Evolutionary conservation across 1,139 yeast genomes (phyloP), one percentile per base, ranked within the genome.

Genomic region (Lizanozyma gosingica): DNA sequence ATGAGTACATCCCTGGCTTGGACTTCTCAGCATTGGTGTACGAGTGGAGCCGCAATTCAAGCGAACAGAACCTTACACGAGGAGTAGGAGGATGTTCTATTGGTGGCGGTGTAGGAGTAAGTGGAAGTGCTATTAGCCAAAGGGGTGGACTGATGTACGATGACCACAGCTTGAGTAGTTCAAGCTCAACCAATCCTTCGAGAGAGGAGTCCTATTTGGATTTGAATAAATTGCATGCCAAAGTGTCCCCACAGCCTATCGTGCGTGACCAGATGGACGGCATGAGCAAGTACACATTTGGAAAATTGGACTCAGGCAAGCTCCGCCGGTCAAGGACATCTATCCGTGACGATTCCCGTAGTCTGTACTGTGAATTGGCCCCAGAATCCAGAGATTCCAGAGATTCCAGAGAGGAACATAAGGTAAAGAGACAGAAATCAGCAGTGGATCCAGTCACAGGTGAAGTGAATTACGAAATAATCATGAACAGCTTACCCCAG

Each of bases 1-100:
- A 82, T 55, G 90, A 83, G 52, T 82, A 81, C 51, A 72, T 82
- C 14, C 88, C 88, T 0, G 84, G 80, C 18, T 61, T 82, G 35
- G 76, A 74, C 47, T 77, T 76, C 41, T 22, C 29, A 11, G 29
- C 29, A 22, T 22, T 66, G 56, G 51, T 69, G 2, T 60, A 60
- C 46, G 55, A 59, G 40, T 70, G 76, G 76, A 60, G 59, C 42
- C 29, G 49, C 50, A 40, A 36, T 41, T 38, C 47, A 14, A 47
- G 56, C 2, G 59, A 54, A 33, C 48, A 43, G n/a, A 49, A 43
- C 18, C 41, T 52, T 38, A 27, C 39, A 34, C 27, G 34, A 35
- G 22, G 43, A 47, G 22, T n/a, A n/a, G n/a, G n/a, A n/a, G n/a
- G n/a, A n/a, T n/a, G n/a, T n/a, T n/a, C n/a, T n/a, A n/a, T n/a